These are phyloP conservation scores for Malus hybrid DNA, from an alignment of 331 rosid genomes.

Conservation along the genomic window DNA sequence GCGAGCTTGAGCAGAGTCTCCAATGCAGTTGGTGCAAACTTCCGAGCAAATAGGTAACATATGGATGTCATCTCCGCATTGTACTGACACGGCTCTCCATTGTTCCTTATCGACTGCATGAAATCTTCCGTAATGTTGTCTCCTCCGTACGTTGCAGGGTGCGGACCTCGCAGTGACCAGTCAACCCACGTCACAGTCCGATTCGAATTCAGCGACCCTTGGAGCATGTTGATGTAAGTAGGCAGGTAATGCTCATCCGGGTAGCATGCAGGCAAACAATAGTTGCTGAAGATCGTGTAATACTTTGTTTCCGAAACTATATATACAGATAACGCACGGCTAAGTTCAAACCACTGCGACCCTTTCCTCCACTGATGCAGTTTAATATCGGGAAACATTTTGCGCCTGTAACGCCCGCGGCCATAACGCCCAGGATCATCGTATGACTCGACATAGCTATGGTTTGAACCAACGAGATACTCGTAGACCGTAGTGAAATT, in stretches of 20 bases:
- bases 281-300: constrained; percentile 53
- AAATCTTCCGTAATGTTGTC: constrained; percentile 48
- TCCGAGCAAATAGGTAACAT: constrained; percentile 87
- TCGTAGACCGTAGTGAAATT: constrained; percentile 69
- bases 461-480: constrained; percentile 54
- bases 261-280: constrained; percentile 90
- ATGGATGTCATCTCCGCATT: constrained; percentile 63
- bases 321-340: constrained; percentile 53
- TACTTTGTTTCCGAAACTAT: constrained; percentile 54
- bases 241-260: constrained; percentile 95
- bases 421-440: constrained; percentile 94
- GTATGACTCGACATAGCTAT: constrained; percentile 79
- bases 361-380: constrained; percentile 93
- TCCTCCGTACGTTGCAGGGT: constrained; percentile 59
- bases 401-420: constrained; percentile 86
- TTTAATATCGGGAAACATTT: constrained; percentile 73
- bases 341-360: constrained; percentile 85
- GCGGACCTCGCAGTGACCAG: constrained; percentile 89
- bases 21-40: constrained; percentile 62
- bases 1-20: constrained; percentile 61
- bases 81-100: constrained; percentile 55
- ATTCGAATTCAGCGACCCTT: constrained; percentile 65
- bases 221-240: constrained; percentile 74
- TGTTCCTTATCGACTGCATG: constrained; percentile 53
- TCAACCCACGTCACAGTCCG: constrained; percentile 90